Base-by-base conservation (phyloP, 805 yeast genomes). In the Zygoascus ofunaensis region DNA sequence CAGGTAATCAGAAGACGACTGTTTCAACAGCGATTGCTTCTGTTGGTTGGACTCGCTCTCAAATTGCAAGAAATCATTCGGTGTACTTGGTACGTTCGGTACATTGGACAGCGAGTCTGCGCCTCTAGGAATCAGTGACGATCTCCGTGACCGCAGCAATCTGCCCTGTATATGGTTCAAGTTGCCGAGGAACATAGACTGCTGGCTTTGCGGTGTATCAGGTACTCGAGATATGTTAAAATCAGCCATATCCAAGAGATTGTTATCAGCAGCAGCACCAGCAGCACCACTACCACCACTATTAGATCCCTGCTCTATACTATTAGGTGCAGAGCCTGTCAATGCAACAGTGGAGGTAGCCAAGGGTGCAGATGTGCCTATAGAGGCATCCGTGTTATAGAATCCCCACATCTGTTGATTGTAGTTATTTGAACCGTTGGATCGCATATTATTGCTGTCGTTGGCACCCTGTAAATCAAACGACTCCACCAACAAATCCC, bases 331-430 rank as follows among this genome's bases (percentile, higher is more conserved):
- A 18, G 30, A 33, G 5, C 10, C 15, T 21, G 17, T n/a, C 34
- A 14, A 22, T 18, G 15, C 17, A 21, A 8, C 34, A 15, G 46
- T 34, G 34, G 40, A 22, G 32, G 34, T 17, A 26, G 10, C 26
- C 21, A 18, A n/a, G 39, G 37, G 15, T 47, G 38, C 34, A 38
- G 37, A 17, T 38, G 42, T 14, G 38, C 35, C n/a, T 35, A 39
- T 2, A 21, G 42, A 4, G 28, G 46, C 34, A 32, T 35, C 33
- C 39, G 28, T 18, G 12, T 26, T 12, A 26, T 26, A 26, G 7
- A 26, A 26, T 8, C 12, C 30, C 30, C 30, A 26, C 12, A 20
- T 32, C 20, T 18, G 41, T 5, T 20, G 45, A 17, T 26, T 26
- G 30, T 8, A 26, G 7, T 7, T 12, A 12, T 26, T 12, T 26